These are phyloP conservation scores for Penicillium psychrofluorescens DNA, from an alignment of 495 filamentous ascomycete genomes.

Conservation along the genomic window DNA sequence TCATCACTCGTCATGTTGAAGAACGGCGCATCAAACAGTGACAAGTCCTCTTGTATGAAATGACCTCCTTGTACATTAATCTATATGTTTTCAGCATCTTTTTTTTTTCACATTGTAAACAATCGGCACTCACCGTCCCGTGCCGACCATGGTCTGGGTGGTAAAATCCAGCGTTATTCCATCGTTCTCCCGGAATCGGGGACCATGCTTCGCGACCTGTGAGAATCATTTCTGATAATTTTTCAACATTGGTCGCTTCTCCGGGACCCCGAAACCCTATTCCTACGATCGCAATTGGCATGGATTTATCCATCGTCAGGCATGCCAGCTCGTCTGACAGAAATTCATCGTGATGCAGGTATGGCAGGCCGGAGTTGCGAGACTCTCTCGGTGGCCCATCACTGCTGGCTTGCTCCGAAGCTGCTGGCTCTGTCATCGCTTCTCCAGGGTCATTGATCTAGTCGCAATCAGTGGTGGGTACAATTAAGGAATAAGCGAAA, in stretches of 20 bases:
- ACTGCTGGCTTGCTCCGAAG: too few relatives aligned
- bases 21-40: constrained; percentile 51
- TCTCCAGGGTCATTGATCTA: too few relatives aligned
- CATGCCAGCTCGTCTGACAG: constrained; percentile 3
- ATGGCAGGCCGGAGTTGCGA: too few relatives aligned
- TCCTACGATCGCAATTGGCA: constrained; percentile 57
- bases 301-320: constrained; percentile 6
- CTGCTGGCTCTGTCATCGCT: too few relatives aligned
- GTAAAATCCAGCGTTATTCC: constrained; percentile 47
- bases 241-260: constrained; percentile 40
- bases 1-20: constrained; percentile 52
- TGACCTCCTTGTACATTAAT: constrained; percentile 28
- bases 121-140: constrained; percentile 11
- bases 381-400: too few relatives aligned
- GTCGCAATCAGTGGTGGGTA: too few relatives aligned
- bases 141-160: constrained; percentile 40
- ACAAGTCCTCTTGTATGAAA: constrained; percentile 45
- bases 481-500: too few relatives aligned
- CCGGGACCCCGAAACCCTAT: constrained; percentile 55
- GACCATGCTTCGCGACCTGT: constrained; percentile 43
- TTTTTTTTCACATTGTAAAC: not conserved
- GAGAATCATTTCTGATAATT: constrained; percentile 49
- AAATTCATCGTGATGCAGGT: not conserved
- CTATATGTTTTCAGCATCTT: constrained; percentile 1
- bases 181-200: constrained; percentile 40